Base-by-base conservation (phyloP, 2,329 filamentous ascomycete species). In the Ophiostoma sp. region DNA sequence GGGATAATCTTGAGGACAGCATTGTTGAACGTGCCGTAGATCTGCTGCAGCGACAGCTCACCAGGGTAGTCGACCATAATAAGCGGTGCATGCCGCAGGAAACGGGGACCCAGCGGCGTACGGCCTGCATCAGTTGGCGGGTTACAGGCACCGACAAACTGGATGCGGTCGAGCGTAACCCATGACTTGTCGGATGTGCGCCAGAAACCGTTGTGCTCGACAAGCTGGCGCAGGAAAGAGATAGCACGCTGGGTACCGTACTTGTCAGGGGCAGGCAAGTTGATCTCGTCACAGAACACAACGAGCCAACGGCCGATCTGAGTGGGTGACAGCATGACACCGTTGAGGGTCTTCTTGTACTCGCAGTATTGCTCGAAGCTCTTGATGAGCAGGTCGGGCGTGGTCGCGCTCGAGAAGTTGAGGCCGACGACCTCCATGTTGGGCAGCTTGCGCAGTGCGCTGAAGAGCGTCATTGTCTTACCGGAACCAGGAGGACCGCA, bases 31-130 rank as follows among this genome's bases (percentile, higher is more conserved):
- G 96, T 98, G 75, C 96, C 95, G 78, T 99, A 99, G 75, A 99
- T 99, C 79, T 99, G 95, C 75, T 90, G 90, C 52, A 99, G 86
- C 3, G 96, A 99, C 62, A 93, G 84, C 81, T 99, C 93, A 76
- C 96, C 95, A 72, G 95, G 95, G 77, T 99, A 99, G 78, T 99
- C 95, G 60, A 99, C 96, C 96, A 99, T 99, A 80, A 99, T 91
- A 69, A 99, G 87, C n/a, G 95, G 95, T 20, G 95, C 93, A 79
- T 99, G 96, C 71, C 96, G 89, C 74, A 99, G 85, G 87, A 99
- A 99, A 75, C 95, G 87, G 67, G 93, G 89, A 62, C 93, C 95
- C 83, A 99, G 89, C 0, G 95, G 91, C 15, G 95, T 98, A 86
- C 95, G 93, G 35, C 95, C 95, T 75, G 94, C 94, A 81, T 99